phyloP scores from a whole-genome alignment of 2,329 filamentous ascomycete genomes.

The Aspergillus sp. region DNA sequence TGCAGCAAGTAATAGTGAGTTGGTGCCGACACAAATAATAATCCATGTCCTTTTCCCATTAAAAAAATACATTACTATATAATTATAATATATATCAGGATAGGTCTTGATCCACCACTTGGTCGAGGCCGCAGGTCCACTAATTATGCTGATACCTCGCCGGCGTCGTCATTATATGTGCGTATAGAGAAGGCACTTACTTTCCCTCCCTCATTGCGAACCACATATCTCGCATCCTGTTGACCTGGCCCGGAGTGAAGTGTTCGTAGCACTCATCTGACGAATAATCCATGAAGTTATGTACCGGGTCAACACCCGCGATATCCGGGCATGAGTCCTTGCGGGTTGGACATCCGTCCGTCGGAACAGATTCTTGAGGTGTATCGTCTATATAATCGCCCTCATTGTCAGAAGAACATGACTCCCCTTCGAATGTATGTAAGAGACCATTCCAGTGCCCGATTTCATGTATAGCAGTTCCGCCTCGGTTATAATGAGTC shows the following conservation, averaged over 20 bases:
- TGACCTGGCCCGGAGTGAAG: conserved; percentile 52
- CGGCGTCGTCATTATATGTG: neutral
- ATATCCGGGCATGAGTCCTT: conserved; percentile 53
- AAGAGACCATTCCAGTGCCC: conserved; percentile 50
- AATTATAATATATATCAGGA: neutral
- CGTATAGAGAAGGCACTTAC: conserved; percentile 15
- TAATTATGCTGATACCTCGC: neutral
- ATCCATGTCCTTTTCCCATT: neutral
- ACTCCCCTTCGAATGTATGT: conserved; percentile 46
- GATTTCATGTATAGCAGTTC: conserved; percentile 49
- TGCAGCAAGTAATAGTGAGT: no score
- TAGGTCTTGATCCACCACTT: neutral
- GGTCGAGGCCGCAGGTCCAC: neutral
- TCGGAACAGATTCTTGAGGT: conserved; percentile 54
- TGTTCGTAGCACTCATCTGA: conserved; percentile 55
- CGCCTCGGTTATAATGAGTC: conserved; percentile 49
- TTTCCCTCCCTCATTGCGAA: conserved; percentile 40
- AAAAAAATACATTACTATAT: neutral
- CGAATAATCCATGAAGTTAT: conserved; percentile 63
- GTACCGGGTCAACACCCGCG: conserved; percentile 52
- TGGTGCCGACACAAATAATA: no score
- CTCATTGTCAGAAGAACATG: conserved; percentile 31
- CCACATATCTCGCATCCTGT: conserved; percentile 56
- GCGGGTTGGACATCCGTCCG: conserved; percentile 54
- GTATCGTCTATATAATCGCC: conserved; percentile 49